phyloP scores from a whole-genome alignment of 2,329 filamentous ascomycete species.

The Aspergillus tamarii region DNA sequence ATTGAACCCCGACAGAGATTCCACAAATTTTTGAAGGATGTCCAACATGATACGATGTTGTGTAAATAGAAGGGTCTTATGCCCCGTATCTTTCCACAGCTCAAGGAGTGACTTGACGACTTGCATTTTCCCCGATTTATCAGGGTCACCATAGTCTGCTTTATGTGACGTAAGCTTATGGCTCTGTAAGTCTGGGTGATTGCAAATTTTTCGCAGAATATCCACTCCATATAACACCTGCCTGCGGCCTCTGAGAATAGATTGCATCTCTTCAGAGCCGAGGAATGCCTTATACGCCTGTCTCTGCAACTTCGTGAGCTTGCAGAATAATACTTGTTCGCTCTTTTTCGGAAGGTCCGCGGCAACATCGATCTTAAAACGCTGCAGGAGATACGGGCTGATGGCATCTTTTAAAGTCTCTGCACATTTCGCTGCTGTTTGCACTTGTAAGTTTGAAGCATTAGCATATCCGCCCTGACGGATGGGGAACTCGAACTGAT shows the following conservation, averaged over 20 bases:
- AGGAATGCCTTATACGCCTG: constrained; percentile 81
- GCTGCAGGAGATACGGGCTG: constrained; percentile 87
- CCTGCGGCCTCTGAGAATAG: constrained; percentile 73
- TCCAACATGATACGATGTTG: constrained; percentile 96
- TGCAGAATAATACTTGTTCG: constrained; percentile 95
- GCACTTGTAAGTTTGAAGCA: constrained; percentile 88
- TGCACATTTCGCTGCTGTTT: constrained; percentile 92
- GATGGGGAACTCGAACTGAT: constrained; percentile 92
- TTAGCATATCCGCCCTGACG: constrained; percentile 92
- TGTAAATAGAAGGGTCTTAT: constrained; percentile 91
- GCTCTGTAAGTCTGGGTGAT: constrained; percentile 87
- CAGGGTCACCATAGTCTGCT: constrained; percentile 71
- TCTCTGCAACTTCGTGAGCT: constrained; percentile 78
- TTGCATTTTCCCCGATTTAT: constrained; percentile 92
- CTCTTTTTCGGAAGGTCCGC: constrained; percentile 93
- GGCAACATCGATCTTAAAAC: constrained; percentile 91
- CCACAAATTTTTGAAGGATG: constrained; percentile 83
- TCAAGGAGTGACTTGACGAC: constrained; percentile 85
- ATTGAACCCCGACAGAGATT: constrained; percentile 67
- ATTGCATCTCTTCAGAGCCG: constrained; percentile 79
- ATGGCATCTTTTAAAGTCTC: constrained; percentile 93
- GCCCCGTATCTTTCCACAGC: constrained; percentile 87
- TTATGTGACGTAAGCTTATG: constrained; percentile 63
- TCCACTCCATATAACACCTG: constrained; percentile 90
- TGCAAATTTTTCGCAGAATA: constrained; percentile 92